Conservation (phyloP, 129 eudicot genomes). For the Pseudognaphalium luteoalbum region DNA sequence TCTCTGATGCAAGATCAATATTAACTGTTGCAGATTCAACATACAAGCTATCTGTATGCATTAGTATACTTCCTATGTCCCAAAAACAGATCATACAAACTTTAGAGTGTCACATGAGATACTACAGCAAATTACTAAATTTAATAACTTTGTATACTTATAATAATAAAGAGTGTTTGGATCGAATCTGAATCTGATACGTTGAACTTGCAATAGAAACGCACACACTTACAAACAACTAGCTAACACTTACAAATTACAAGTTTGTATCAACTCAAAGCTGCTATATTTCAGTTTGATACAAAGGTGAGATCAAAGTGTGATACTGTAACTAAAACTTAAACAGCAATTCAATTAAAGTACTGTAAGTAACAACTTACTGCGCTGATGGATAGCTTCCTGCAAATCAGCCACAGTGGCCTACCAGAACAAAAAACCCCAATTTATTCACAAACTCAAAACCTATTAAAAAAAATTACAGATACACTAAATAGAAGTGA, state of each 20-base stretch:
- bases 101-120: not conserved
- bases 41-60: not conserved
- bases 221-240: not conserved
- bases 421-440: constrained; percentile 39
- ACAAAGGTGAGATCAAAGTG: not conserved
- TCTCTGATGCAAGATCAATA: not conserved
- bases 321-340: not conserved
- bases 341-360: not conserved
- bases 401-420: constrained; percentile 97
- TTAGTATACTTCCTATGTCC: not conserved
- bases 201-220: not conserved
- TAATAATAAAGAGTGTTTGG: not conserved
- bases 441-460: constrained; percentile 21
- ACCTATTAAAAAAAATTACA: constrained; percentile 8
- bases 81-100: not conserved
- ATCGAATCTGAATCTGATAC: not conserved
- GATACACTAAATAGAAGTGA: not conserved
- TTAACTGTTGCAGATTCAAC: not conserved
- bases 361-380: constrained; percentile 57
- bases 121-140: not conserved
- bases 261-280: constrained; percentile 2
- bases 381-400: constrained; percentile 81
- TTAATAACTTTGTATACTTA: not conserved
- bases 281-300: not conserved
- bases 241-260: not conserved